A percentile compares a stretch with the other conserved stretches of the same genome.
Evolutionary conservation across 2,329 filamentous ascomycete species (phyloP).

Genomic region (Saccharata proteae): DNA sequence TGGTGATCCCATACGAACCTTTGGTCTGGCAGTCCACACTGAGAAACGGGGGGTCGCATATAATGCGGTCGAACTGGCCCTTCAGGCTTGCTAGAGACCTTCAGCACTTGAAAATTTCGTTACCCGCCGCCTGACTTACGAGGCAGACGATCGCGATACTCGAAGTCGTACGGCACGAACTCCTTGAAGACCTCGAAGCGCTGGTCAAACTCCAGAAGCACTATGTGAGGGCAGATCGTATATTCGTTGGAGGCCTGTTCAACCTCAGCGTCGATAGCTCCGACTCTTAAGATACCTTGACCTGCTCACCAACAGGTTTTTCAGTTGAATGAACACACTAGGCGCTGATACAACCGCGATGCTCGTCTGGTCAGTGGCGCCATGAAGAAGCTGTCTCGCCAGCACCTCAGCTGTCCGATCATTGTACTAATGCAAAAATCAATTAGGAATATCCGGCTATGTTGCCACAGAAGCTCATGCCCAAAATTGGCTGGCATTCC

Average conservation of each 20-base stretch:
- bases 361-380: constrained; percentile 41
- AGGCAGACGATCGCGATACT: constrained; percentile 54
- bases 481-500: constrained; percentile 80
- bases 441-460: not conserved
- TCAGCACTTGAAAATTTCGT: not conserved
- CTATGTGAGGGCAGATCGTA: constrained; percentile 40
- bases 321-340: constrained; percentile 65
- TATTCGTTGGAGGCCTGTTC: constrained; percentile 10
- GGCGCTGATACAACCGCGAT: constrained; percentile 64
- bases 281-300: constrained; percentile 3
- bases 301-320: constrained; percentile 50
- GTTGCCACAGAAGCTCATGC: constrained; percentile 30
- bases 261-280: constrained; percentile 2
- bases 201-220: constrained; percentile 61
- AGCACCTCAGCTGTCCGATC: constrained; percentile 56
- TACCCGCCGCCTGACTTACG: constrained; percentile 27
- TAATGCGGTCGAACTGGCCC: constrained; percentile 53
- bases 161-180: constrained; percentile 64
- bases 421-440: constrained; percentile 43
- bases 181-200: constrained; percentile 64
- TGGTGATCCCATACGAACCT: constrained; percentile 31
- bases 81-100: constrained; percentile 41
- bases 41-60: constrained; percentile 69
- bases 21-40: constrained; percentile 74
- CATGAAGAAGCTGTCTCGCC: constrained; percentile 54